Evolutionary conservation across 179 eudicot species (phyloP).

Genomic region (Amaranthus tricolor): DNA sequence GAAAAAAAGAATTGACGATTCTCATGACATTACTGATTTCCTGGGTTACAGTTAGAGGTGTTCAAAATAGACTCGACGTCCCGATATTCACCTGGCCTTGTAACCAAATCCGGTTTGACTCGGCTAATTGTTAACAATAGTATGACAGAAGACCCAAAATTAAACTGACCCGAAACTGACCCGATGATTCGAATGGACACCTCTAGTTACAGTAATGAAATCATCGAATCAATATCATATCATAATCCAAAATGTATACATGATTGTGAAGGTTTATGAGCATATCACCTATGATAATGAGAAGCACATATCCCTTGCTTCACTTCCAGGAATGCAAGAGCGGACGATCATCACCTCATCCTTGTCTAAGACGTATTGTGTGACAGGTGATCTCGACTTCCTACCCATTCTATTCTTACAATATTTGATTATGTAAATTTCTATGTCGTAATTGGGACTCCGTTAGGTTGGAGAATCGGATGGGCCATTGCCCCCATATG

Average conservation of each 20-base stretch:
- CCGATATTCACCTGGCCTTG: too few relatives aligned
- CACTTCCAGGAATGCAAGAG: constrained; percentile 78
- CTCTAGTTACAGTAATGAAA: too few relatives aligned
- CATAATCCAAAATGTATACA: neutral
- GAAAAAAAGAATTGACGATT: too few relatives aligned
- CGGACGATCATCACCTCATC: constrained; percentile 89
- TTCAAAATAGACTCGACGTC: too few relatives aligned
- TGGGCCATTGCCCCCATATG: constrained; percentile 87
- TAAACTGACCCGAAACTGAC: too few relatives aligned
- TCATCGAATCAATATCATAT: neutral
- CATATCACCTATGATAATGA: constrained; percentile 66
- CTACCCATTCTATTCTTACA: neutral
- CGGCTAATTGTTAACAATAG: too few relatives aligned
- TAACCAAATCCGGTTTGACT: too few relatives aligned
- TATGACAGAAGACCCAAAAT: too few relatives aligned
- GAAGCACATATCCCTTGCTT: constrained; percentile 69
- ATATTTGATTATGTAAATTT: neutral
- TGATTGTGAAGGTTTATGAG: constrained; percentile 73
- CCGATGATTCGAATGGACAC: too few relatives aligned
- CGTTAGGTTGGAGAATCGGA: constrained; percentile 90
- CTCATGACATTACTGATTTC: neutral
- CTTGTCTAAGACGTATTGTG: constrained; percentile 82
- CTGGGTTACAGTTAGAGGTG: neutral
- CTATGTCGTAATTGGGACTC: neutral
- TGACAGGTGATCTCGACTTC: constrained; percentile 54